Percentiles rank a stretch among this genome's conserved stretches.
phyloP scores from a whole-genome alignment of 805 yeast genomes.

The Scheffersomyces lignosus region DNA sequence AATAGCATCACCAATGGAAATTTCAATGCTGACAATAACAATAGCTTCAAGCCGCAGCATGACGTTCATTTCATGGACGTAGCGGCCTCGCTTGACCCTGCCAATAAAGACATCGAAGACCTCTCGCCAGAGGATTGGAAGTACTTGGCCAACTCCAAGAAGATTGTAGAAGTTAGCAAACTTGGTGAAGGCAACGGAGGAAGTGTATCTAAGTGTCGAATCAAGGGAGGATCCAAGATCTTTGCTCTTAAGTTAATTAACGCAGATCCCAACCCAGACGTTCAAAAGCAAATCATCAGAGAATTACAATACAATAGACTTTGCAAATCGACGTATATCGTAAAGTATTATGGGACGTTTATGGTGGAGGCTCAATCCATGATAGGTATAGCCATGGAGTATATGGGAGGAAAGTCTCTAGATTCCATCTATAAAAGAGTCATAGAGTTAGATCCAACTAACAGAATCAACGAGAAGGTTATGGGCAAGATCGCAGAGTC shows the following conservation, averaged over 20 bases:
- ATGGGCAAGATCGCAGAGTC: conserved; percentile 88
- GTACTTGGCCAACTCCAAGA: conserved; percentile 51
- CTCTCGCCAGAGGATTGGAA: conserved; percentile 79
- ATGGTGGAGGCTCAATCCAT: conserved; percentile 72
- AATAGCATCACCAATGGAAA: background rate
- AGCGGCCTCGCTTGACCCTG: conserved; percentile 1
- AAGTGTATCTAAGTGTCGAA: conserved; percentile 74
- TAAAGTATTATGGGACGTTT: conserved; percentile 90
- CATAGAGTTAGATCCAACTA: conserved; percentile 60
- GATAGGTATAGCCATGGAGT: conserved; percentile 95
- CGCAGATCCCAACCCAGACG: conserved; percentile 78
- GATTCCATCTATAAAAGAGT: conserved; percentile 88
- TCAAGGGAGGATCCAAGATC: conserved; percentile 52
- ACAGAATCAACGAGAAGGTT: conserved; percentile 89
- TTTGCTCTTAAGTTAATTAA: conserved; percentile 83
- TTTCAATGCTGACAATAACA: background rate
- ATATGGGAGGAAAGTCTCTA: conserved; percentile 88
- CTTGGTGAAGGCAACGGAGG: conserved; percentile 97
- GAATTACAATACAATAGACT: conserved; percentile 86
- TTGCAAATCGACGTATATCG: conserved; percentile 82
- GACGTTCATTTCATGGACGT: too few species aligned
- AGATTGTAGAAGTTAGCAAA: conserved; percentile 65
- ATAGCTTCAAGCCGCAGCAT: too few species aligned
- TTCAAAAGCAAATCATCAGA: conserved; percentile 86
- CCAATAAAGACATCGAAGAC: conserved; percentile 38